phyloP scores from a whole-genome alignment of 768 basidiomycete species.

The Naganishia antarctica region DNA sequence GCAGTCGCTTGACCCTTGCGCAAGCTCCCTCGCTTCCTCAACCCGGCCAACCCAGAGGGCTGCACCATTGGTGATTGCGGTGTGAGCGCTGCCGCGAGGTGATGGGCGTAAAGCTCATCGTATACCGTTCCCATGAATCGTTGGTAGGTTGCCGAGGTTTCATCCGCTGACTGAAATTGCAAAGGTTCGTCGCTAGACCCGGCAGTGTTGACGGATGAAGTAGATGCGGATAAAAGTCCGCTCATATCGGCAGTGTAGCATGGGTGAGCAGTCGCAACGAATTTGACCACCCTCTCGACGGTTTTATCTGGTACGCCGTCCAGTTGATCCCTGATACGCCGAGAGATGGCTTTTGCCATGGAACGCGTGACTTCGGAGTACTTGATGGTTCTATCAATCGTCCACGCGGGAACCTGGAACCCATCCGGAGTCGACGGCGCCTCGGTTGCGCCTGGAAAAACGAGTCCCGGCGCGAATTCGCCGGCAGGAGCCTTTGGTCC shows the following conservation, averaged over 20 bases:
- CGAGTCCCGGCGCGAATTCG: not conserved
- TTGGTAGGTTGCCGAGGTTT: constrained; percentile 59
- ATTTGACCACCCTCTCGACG: constrained; percentile 38
- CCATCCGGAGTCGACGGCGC: constrained; percentile 49
- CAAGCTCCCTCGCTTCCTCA: constrained; percentile 24
- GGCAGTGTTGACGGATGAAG: not conserved
- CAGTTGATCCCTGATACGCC: constrained; percentile 38
- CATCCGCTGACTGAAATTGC: constrained; percentile 44
- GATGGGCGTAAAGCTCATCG: constrained; percentile 55
- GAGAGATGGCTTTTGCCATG: constrained; percentile 41
- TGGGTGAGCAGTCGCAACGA: constrained; percentile 31
- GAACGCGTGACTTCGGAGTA: constrained; percentile 43
- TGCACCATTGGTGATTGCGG: constrained; percentile 47
- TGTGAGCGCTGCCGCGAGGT: constrained; percentile 40
- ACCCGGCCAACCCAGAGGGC: constrained; percentile 5
- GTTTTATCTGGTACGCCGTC: constrained; percentile 42
- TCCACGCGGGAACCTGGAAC: constrained; percentile 43
- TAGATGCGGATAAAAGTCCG: not conserved
- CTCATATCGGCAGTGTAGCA: constrained; percentile 4
- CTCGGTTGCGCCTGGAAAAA: not conserved
- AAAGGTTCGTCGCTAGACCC: constrained; percentile 19
- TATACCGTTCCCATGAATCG: constrained; percentile 66
- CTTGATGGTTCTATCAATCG: constrained; percentile 42
- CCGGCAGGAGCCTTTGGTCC: not conserved
- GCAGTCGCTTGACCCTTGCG: constrained; percentile 30